Base-by-base conservation (phyloP, 768 basidiomycete genomes). In the Mycena chlorophos region DNA sequence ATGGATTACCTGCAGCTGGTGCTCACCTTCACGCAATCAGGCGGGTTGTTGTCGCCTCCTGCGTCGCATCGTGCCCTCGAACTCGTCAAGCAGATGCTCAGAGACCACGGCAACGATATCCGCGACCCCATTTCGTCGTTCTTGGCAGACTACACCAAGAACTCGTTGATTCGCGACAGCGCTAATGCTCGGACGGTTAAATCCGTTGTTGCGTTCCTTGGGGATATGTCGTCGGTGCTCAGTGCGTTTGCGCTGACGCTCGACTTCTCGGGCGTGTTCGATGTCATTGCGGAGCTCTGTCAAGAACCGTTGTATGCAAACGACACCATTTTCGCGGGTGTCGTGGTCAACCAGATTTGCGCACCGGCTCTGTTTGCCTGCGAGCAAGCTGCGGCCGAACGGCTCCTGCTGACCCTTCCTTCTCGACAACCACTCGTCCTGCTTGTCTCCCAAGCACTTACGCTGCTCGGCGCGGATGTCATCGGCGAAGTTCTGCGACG, bases 1-100 rank as follows among this genome's bases (percentile, higher is more conserved):
- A 64, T 84, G 45, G 87, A 90, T 59, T 90, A 83, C 66, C 74
- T 91, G 4, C 72, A 72, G 3, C 68, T 87, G 20, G 75, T 87
- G 4, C 67, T 74, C 19, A 75, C 74, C 3, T 84, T 82, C 60
- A 74, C 77, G 17, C 69, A 67, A 23, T 73, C 76, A 17, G 86
- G 86, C 5, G 86, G 85, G 0, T 69, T 78, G 23, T 62, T 80
- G 0, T 65, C 75, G 3, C 62, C 70, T 22, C 68, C 73, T n/a
- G 63, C 77, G 5, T 73, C 76, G 19, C 70, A 73, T 25, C 75
- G 81, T 42, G 73, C 75, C 2, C 63, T 87, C 27, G 86, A 86
- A n/a, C 69, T 87, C 13, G 72, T 81, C 14, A 84, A 78, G 59
- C 63, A 73, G 6, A 72, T 87, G 51, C 70, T 89, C 22, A 83